Evolutionary conservation across 164 flowering plant genomes (phyloP).

Genomic region (Echeveria elegans): DNA sequence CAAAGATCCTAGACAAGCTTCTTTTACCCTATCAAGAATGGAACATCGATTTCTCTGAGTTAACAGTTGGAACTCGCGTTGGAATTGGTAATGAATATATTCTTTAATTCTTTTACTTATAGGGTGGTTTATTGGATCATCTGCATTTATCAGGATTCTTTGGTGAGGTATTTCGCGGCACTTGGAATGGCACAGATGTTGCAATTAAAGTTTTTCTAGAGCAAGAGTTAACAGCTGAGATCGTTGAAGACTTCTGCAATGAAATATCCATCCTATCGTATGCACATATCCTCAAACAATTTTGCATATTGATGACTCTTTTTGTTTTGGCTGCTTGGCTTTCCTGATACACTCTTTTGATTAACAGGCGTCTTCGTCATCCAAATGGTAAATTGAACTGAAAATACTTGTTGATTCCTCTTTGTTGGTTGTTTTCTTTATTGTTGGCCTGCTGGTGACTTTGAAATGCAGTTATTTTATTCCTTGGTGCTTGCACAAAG

Average conservation of each 20-base stretch:
- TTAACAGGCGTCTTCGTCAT: slow-evolving; percentile 86
- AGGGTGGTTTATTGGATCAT: neutral
- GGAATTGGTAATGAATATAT: slow-evolving; percentile 59
- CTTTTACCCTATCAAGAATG: slow-evolving; percentile 82
- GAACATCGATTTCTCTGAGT: slow-evolving; percentile 87
- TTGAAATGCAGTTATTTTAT: slow-evolving; percentile 68
- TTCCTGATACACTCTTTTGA: slow-evolving; percentile 8
- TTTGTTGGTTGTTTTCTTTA: neutral
- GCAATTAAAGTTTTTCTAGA: slow-evolving; percentile 89
- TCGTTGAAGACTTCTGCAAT: slow-evolving; percentile 97
- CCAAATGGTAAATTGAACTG: slow-evolving; percentile 65
- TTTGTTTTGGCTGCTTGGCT: neutral
- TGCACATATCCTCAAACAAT: neutral
- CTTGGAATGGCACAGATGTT: slow-evolving; percentile 99
- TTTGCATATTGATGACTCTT: neutral
- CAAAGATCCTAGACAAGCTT: slow-evolving; percentile 50
- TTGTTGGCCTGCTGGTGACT: neutral
- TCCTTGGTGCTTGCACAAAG: slow-evolving; percentile 92
- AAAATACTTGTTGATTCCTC: neutral
- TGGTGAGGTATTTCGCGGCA: slow-evolving; percentile 96
- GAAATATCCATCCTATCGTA: slow-evolving; percentile 90
- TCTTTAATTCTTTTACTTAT: neutral
- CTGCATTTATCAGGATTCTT: slow-evolving; percentile 52
- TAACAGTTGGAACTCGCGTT: slow-evolving; percentile 94
- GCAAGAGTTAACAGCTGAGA: slow-evolving; percentile 94